These are phyloP conservation scores for Rhodotorula paludigena DNA, from an alignment of 768 basidiomycete species.

Conservation along the genomic window DNA sequence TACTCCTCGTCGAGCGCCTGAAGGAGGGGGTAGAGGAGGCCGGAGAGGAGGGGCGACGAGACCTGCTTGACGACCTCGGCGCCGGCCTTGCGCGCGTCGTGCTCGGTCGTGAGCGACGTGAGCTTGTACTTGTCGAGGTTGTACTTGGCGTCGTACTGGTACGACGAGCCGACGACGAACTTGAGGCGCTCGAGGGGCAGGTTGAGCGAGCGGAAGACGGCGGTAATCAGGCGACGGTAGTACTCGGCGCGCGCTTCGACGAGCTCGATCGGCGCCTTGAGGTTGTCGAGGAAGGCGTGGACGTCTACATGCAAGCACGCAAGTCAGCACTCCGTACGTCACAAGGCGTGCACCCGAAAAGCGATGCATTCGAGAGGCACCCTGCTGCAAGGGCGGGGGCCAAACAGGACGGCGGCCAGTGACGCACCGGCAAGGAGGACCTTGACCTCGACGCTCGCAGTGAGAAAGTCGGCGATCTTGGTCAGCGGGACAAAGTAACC, in stretches of 20 bases:
- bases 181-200: conserved; percentile 78
- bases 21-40: conserved; percentile 88
- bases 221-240: conserved; percentile 73
- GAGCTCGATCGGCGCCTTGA: conserved; percentile 90
- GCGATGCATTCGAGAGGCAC: too few relatives aligned
- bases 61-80: conserved; percentile 98
- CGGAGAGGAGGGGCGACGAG: conserved; percentile 67
- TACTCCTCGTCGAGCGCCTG: conserved; percentile 98
- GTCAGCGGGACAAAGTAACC: conserved; percentile 92
- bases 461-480: conserved; percentile 93
- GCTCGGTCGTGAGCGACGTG: conserved; percentile 84
- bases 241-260: conserved; percentile 82
- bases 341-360: too few relatives aligned
- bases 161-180: conserved; percentile 84
- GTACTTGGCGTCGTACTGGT: conserved; percentile 87
- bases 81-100: conserved; percentile 96
- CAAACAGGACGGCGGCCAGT: too few relatives aligned
- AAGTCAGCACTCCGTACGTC: too few relatives aligned
- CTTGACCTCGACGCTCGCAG: conserved; percentile 83
- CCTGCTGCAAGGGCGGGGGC: background rate
- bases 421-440: conserved; percentile 70
- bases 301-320: too few relatives aligned
- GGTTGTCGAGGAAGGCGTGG: conserved; percentile 94
- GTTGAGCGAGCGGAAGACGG: conserved; percentile 81
- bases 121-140: conserved; percentile 89